Conservation (phyloP, 768 basidiomycete species). For the Pilatotrama ljubarskyi region DNA sequence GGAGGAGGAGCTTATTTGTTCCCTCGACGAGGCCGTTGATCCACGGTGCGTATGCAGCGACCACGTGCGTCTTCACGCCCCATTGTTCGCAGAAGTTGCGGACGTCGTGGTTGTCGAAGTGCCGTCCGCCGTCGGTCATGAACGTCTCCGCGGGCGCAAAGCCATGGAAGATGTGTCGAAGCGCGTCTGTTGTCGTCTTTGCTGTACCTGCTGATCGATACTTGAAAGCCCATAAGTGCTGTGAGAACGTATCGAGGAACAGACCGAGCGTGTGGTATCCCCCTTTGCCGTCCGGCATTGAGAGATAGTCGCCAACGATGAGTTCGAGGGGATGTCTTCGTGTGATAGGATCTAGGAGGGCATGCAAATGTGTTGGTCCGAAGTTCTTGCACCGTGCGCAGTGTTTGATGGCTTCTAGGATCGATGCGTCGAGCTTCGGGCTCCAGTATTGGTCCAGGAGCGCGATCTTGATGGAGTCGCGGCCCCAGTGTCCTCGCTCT, state of each 20-base stretch:
- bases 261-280: constrained; percentile 33
- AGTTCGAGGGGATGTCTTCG: constrained; percentile 39
- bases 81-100: constrained; percentile 26
- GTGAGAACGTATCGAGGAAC: constrained; percentile 31
- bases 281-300: constrained; percentile 35
- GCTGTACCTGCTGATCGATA: constrained; percentile 31
- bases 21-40: constrained; percentile 40
- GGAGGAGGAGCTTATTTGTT: constrained; percentile 35
- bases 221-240: constrained; percentile 29
- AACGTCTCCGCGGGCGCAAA: constrained; percentile 33
- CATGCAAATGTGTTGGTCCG: constrained; percentile 33
- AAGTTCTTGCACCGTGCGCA: constrained; percentile 36
- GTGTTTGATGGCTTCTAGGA: constrained; percentile 17
- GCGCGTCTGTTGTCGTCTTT: constrained; percentile 26
- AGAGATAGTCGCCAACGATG: constrained; percentile 38
- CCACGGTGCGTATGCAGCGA: constrained; percentile 42
- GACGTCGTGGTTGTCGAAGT: constrained; percentile 40
- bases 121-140: constrained; percentile 39
- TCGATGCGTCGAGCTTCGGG: constrained; percentile 29
- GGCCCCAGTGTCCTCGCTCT: constrained; percentile 35
- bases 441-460: constrained; percentile 31
- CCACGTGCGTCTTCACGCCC: constrained; percentile 23
- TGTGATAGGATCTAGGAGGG: constrained; percentile 40
- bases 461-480: constrained; percentile 35
- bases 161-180: constrained; percentile 26